Evolutionary conservation across 1,139 yeast species (phyloP).

Genomic region (Magnusiomyces tetraspermus): DNA sequence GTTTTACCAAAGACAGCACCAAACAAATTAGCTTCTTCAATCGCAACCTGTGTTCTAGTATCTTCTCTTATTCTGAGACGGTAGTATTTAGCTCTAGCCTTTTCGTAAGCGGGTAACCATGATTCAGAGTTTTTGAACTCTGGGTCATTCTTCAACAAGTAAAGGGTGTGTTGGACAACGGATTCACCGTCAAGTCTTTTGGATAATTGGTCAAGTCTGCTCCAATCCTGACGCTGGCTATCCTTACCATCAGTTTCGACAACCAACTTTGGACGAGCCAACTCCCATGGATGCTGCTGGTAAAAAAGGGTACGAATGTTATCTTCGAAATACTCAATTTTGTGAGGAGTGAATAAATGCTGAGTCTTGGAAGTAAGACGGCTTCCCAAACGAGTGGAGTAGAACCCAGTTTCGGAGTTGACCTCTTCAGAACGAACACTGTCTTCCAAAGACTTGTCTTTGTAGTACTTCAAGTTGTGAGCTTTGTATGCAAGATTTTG

Average conservation of each 20-base stretch:
- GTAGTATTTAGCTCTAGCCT: conserved; percentile 82
- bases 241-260: conserved; percentile 65
- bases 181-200: conserved; percentile 85
- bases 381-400: conserved; percentile 42
- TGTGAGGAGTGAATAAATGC: conserved; percentile 47
- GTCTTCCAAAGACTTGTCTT: conserved; percentile 24
- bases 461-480: conserved; percentile 36
- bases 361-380: conserved; percentile 26
- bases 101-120: conserved; percentile 65
- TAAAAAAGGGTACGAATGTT: conserved; percentile 70
- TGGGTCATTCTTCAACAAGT: conserved; percentile 43
- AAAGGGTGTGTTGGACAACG: conserved; percentile 85
- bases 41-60: conserved; percentile 59
- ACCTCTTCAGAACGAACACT: conserved; percentile 21
- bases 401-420: conserved; percentile 26
- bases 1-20: conserved; percentile 66
- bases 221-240: conserved; percentile 58
- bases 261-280: conserved; percentile 81
- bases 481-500: conserved; percentile 44
- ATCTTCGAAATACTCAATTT: conserved; percentile 69
- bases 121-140: conserved; percentile 30
- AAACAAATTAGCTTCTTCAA: conserved; percentile 77
- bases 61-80: conserved; percentile 78
- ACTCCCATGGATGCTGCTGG: conserved; percentile 96
- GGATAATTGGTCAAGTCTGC: conserved; percentile 56